phyloP scores from a whole-genome alignment of 2,329 filamentous ascomycete genomes.

The Colletotrichum sp. region DNA sequence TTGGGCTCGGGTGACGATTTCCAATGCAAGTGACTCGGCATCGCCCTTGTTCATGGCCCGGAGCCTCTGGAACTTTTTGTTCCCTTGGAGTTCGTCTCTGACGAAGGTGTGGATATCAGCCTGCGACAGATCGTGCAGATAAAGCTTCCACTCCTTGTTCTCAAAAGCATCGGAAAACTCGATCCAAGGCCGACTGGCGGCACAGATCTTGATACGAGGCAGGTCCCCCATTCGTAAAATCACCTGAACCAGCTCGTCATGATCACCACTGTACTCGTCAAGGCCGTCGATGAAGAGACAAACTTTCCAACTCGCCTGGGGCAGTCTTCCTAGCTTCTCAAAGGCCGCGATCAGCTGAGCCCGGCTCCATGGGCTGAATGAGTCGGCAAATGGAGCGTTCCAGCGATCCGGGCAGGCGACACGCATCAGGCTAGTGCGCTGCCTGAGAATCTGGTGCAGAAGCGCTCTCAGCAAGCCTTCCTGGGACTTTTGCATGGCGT shows the following conservation, averaged over 20 bases:
- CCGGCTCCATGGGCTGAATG: neutral
- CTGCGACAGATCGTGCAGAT: no score
- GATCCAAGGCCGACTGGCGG: neutral
- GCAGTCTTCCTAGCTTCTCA: neutral
- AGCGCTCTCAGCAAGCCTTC: conserved; percentile 9
- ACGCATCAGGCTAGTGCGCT: neutral
- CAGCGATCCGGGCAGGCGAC: neutral
- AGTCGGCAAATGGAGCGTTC: neutral
- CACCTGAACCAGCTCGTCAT: neutral
- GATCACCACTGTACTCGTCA: neutral
- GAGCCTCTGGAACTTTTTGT: no score
- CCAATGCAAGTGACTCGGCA: no score
- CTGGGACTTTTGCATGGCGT: neutral
- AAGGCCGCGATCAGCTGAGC: neutral
- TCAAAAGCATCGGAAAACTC: neutral
- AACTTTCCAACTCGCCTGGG: neutral
- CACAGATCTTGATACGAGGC: neutral
- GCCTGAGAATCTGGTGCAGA: neutral
- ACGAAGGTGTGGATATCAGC: no score
- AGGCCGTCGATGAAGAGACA: conserved; percentile 16
- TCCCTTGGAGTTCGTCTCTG: no score
- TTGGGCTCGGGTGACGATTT: neutral
- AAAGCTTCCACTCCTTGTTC: no score
- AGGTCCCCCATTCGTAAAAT: neutral
- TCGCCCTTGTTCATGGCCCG: no score